Evolutionary conservation across 768 basidiomycete species (phyloP).

Genomic region (Mycena venus): DNA sequence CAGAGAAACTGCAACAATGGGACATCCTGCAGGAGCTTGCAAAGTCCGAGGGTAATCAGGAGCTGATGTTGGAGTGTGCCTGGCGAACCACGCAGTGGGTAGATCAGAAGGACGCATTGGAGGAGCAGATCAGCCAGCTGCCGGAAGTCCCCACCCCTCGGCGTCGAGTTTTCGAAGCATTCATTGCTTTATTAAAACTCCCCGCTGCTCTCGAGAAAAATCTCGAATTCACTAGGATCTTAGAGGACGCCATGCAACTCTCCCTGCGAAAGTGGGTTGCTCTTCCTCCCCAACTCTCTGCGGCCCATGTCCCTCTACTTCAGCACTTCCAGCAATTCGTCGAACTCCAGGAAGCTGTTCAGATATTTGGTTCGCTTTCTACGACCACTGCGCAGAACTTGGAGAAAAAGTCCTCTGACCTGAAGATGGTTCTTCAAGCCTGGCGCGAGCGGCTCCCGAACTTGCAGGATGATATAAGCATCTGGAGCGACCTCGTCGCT

Average conservation of each 20-base stretch:
- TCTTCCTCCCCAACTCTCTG: slow-evolving; percentile 86
- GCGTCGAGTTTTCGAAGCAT: slow-evolving; percentile 97
- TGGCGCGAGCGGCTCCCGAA: slow-evolving; percentile 98
- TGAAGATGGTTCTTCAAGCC: slow-evolving; percentile 96
- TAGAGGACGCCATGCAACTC: slow-evolving; percentile 97
- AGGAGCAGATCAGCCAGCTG: slow-evolving; percentile 83
- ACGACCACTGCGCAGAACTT: slow-evolving; percentile 89
- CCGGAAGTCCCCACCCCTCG: slow-evolving; percentile 93
- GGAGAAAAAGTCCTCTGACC: slow-evolving; percentile 94
- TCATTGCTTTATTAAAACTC: slow-evolving; percentile 89
- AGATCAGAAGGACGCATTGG: slow-evolving; percentile 80
- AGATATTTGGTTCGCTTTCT: slow-evolving; percentile 92
- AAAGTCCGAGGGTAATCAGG: slow-evolving; percentile 89
- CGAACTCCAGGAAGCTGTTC: slow-evolving; percentile 94
- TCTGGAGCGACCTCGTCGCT: slow-evolving; percentile 99
- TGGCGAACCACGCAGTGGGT: slow-evolving; percentile 97
- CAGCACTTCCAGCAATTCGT: slow-evolving; percentile 99
- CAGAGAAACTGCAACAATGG: slow-evolving; percentile 98
- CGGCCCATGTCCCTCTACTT: slow-evolving; percentile 93
- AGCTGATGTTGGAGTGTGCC: slow-evolving; percentile 93
- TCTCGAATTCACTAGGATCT: slow-evolving; percentile 85
- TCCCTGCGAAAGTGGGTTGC: slow-evolving; percentile 96
- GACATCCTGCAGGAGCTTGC: slow-evolving; percentile 94
- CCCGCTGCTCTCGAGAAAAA: slow-evolving; percentile 87
- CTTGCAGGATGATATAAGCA: slow-evolving; percentile 95